Conservation (phyloP, 768 basidiomycete species). For the Amanita exitialis region DNA sequence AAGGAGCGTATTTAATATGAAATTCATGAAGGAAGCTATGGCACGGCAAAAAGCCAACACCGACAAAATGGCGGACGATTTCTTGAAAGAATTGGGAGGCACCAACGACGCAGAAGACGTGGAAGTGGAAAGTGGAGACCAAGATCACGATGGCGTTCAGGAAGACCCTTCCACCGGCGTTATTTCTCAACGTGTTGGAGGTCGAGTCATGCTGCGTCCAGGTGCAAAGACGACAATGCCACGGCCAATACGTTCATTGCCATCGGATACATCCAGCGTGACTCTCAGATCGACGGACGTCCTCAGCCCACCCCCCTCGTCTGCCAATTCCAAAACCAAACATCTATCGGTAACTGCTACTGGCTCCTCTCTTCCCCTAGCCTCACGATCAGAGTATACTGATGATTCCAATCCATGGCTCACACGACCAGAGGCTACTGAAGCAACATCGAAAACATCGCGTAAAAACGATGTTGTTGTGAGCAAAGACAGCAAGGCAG, state of each 20-base stretch:
- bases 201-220: conserved; percentile 56
- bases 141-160: conserved; percentile 10
- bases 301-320: conserved; percentile 20
- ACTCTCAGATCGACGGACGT: conserved; percentile 54
- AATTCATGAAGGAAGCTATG: conserved; percentile 95
- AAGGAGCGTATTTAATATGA: conserved; percentile 87
- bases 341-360: conserved; percentile 9
- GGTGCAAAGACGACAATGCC: conserved; percentile 23
- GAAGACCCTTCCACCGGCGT: conserved; percentile 21
- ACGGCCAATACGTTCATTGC: conserved; percentile 20
- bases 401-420: conserved; percentile 77
- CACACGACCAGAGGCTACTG: conserved; percentile 17
- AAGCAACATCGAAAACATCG: conserved; percentile 30
- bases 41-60: conserved; percentile 49
- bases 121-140: conserved; percentile 17
- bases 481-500: conserved; percentile 50
- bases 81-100: conserved; percentile 58
- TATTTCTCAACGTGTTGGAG: conserved; percentile 49
- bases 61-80: conserved; percentile 59
- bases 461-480: conserved; percentile 71
- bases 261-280: conserved; percentile 52
- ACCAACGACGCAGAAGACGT: conserved; percentile 13
- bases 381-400: conserved; percentile 8
- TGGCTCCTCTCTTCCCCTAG: conserved; percentile 9
- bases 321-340: conserved; percentile 9